Evolutionary conservation across 179 eudicot genomes (phyloP), one percentile per base, ranked within the genome.

Genomic region (Spinacia oleracea): DNA sequence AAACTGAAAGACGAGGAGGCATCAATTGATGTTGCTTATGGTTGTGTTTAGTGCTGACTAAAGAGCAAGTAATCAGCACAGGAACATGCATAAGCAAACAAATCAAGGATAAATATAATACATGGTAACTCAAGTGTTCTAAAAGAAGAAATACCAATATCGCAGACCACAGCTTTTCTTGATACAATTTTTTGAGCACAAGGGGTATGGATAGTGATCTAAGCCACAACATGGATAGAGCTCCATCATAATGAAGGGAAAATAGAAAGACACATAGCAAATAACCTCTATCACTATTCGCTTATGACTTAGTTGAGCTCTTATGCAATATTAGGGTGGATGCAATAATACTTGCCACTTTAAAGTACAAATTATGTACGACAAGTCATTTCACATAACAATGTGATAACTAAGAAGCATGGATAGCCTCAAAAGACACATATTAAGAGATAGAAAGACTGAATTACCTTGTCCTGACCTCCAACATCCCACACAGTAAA

Each of bases 401-500:
- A 14, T 4, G 11, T 8, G 21, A 14, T 14, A n/a, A 23, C 63
- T n/a, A 23, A 58, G 2, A 58, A 8, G 5, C 63, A 58, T 1
- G 31, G 2, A 23, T 8, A 58, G 21, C 29, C 29, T 23, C 0
- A 58, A 8, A 58, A n/a, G 31, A 23, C 15, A 58, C 27, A n/a
- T 12, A 7, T n/a, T 58, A 58, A 58, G 3, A 58, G 31, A 23
- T 58, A 11, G 31, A 23, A 16, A 0, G 4, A n/a, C 0, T n/a
- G 0, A 34, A n/a, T 23, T 85, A 89, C 91, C 91, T 89, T 87
- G 90, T 89, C 91, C 72, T 89, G 91, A 85, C 91, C 91, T 25
- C 91, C 90, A 73, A 89, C 91, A 87, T 89, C 91, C 91, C 91
- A 88, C 2, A 88, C 91, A 29, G 91, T 88, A 72, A 88, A 88